These are phyloP conservation scores for Epichloe baconii DNA, from an alignment of 2,329 filamentous ascomycete genomes.

Conservation along the genomic window DNA sequence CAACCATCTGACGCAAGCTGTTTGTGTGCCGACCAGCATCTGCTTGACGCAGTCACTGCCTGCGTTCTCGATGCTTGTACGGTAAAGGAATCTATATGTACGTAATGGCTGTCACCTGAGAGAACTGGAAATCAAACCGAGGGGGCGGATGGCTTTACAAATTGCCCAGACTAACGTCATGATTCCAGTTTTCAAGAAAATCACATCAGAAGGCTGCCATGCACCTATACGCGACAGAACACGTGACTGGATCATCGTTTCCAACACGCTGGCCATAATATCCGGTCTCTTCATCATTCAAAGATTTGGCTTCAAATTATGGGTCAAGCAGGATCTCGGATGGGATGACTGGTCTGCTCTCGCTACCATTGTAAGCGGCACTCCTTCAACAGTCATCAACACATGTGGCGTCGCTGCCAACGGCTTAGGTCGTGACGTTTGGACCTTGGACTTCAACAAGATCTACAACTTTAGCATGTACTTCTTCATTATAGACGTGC, in stretches of 20 bases:
- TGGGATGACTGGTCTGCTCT: conserved; percentile 16
- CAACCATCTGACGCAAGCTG: not conserved
- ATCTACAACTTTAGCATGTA: conserved; percentile 11
- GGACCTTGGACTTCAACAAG: conserved; percentile 10
- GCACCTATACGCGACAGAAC: conserved; percentile 6
- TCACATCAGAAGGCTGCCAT: conserved; percentile 7
- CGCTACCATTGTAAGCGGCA: conserved; percentile 8
- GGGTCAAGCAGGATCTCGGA: conserved; percentile 15
- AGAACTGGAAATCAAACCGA: no score
- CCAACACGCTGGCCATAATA: conserved; percentile 14
- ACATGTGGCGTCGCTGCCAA: conserved; percentile 10
- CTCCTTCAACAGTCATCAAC: conserved; percentile 13
- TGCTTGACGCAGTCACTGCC: not conserved
- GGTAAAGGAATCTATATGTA: not conserved
- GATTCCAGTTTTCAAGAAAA: conserved; percentile 2
- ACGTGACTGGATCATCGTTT: conserved; percentile 5
- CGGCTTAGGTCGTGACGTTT: conserved; percentile 17
- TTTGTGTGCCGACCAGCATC: not conserved
- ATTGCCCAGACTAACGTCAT: no score
- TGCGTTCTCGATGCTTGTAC: conserved; percentile 1
- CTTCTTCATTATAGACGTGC: conserved; percentile 20
- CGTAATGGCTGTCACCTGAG: not conserved
- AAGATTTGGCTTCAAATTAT: conserved; percentile 18
- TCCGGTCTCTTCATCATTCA: conserved; percentile 20
- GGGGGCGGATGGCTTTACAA: no score